These are phyloP conservation scores for Arabidopsis thaliana DNA, from an alignment of 345 rosid species.

Conservation along the genomic window DNA sequence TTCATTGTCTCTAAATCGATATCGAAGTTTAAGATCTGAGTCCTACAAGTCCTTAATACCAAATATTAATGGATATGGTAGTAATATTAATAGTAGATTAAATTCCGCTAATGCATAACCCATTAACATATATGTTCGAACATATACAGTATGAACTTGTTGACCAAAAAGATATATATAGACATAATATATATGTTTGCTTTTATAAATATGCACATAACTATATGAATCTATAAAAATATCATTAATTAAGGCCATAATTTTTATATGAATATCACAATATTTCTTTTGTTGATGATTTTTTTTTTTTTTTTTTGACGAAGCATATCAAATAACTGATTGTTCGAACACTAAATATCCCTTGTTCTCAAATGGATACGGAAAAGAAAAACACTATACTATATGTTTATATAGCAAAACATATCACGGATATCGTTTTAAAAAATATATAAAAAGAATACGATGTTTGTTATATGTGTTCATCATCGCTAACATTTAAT, in stretches of 20 bases:
- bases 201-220: background rate
- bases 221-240: background rate
- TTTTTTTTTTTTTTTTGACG: too few species aligned
- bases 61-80: background rate
- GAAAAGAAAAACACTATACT: too few species aligned
- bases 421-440: too few species aligned
- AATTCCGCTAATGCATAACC: background rate
- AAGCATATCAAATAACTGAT: too few species aligned
- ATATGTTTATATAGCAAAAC: too few species aligned
- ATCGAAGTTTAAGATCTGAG: background rate
- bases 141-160: background rate
- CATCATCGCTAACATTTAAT: too few species aligned
- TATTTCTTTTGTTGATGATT: too few species aligned
- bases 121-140: background rate
- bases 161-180: background rate
- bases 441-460: too few species aligned
- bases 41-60: constrained; percentile 10
- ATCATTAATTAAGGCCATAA: background rate
- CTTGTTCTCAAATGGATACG: too few species aligned
- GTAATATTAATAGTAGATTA: background rate
- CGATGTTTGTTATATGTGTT: too few species aligned
- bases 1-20: constrained; percentile 25
- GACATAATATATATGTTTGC: background rate
- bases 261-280: too few species aligned
- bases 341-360: too few species aligned